Evolutionary conservation across 2,329 filamentous ascomycete species (phyloP).

Genomic region (Grosmannia serpens): DNA sequence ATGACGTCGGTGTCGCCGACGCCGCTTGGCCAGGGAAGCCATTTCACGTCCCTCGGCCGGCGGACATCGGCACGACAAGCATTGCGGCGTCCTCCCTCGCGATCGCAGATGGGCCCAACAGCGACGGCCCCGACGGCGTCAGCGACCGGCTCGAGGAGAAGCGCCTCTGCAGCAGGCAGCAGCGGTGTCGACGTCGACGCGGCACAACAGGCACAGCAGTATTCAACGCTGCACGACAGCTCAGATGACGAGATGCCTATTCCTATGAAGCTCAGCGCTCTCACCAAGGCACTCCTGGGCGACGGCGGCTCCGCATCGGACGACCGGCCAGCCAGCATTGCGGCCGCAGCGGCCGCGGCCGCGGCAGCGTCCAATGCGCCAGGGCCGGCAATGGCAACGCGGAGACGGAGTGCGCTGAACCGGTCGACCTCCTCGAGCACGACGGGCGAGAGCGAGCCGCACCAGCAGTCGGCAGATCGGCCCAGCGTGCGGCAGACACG

Average conservation of each 20-base stretch:
- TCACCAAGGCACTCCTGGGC: slow-evolving; percentile 75
- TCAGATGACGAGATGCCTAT: slow-evolving; percentile 89
- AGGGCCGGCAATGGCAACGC: slow-evolving; percentile 32
- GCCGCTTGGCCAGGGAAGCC: slow-evolving; percentile 34
- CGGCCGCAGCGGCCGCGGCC: slow-evolving; percentile 8
- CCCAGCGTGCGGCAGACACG: slow-evolving; percentile 20
- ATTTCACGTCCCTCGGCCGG: slow-evolving; percentile 33
- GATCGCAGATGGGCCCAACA: slow-evolving; percentile 26
- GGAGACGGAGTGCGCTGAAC: slow-evolving; percentile 38
- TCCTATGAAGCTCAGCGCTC: slow-evolving; percentile 86
- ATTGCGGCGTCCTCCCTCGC: slow-evolving; percentile 36
- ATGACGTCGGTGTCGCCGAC: slow-evolving; percentile 47
- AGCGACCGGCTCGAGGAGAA: slow-evolving; percentile 10
- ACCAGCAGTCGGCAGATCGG: slow-evolving; percentile 8
- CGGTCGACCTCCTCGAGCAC: slow-evolving; percentile 29
- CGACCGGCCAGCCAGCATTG: slow-evolving; percentile 7
- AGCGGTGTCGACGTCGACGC: slow-evolving; percentile 5
- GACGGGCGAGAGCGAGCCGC: slow-evolving; percentile 19
- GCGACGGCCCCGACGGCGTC: slow-evolving; percentile 7
- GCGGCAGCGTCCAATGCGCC: slow-evolving; percentile 4
- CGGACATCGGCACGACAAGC: slow-evolving; percentile 46
- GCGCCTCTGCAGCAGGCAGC: background rate
- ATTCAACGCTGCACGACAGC: slow-evolving; percentile 59
- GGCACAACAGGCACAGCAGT: slow-evolving; percentile 30
- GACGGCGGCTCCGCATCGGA: slow-evolving; percentile 42